phyloP scores from a whole-genome alignment of 352 stramenopile genomes.

The Globisporangium echinulatum region DNA sequence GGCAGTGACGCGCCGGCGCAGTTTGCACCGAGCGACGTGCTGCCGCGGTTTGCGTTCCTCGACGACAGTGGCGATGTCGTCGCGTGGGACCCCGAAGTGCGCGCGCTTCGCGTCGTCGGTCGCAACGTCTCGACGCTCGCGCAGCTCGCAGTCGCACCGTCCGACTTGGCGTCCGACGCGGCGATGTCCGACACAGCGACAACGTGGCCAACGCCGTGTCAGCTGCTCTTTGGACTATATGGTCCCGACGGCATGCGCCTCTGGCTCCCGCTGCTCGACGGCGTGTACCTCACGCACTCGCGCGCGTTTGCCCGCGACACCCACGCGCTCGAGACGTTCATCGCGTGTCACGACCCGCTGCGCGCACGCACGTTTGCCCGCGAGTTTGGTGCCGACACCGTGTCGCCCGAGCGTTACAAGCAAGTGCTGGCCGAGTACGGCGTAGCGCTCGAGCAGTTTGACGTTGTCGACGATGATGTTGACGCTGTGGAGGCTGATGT shows the following conservation, averaged over 20 bases:
- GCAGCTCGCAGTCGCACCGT: slow-evolving; percentile 32
- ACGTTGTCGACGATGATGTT: slow-evolving; percentile 11
- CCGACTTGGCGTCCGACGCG: slow-evolving; percentile 19
- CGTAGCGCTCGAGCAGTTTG: slow-evolving; percentile 43
- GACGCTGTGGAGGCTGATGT: slow-evolving; percentile 10
- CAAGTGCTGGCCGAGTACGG: slow-evolving; percentile 72
- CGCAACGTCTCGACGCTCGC: slow-evolving; percentile 62
- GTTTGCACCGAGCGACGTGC: slow-evolving; percentile 58
- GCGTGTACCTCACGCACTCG: slow-evolving; percentile 57
- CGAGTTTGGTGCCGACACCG: slow-evolving; percentile 60
- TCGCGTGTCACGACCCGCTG: slow-evolving; percentile 73
- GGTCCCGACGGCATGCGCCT: slow-evolving; percentile 64
- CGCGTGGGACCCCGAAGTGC: slow-evolving; percentile 74
- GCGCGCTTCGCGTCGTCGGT: slow-evolving; percentile 55
- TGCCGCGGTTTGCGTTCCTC: slow-evolving; percentile 61
- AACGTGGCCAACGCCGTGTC: slow-evolving; percentile 52
- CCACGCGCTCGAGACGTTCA: slow-evolving; percentile 48
- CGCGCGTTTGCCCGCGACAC: slow-evolving; percentile 53
- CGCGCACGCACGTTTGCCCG: slow-evolving; percentile 79
- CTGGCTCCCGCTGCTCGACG: slow-evolving; percentile 74
- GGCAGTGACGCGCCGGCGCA: slow-evolving; percentile 64
- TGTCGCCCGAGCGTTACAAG: slow-evolving; percentile 60
- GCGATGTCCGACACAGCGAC: not conserved
- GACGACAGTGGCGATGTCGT: slow-evolving; percentile 49
- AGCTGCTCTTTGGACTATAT: slow-evolving; percentile 66